Evolutionary conservation across 495 filamentous ascomycete species (phyloP), one percentile per base, ranked within the genome.

Genomic region (Hyaloscypha variabilis): DNA sequence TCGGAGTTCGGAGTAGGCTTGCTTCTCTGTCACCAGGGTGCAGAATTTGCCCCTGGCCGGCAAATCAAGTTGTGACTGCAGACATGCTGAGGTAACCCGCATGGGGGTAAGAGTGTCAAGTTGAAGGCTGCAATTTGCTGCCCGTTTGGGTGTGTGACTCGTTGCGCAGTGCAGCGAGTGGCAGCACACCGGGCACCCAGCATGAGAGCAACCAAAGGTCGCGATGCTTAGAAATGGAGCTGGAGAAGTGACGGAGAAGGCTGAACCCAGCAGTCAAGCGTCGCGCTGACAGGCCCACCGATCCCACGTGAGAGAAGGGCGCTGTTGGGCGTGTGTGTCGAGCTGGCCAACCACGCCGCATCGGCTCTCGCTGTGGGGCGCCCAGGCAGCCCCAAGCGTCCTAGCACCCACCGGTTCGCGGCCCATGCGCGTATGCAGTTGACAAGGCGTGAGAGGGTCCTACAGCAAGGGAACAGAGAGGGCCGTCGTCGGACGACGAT

Each of bases 201-300:
- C n/a, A n/a, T n/a, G 60, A 52, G 17, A n/a, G 34, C 54, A 46
- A 29, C 39, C 23, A 51, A 21, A 24, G 34, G 17, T 52, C 34
- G 26, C 49, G 34, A 1, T 49, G 34, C 25, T 23, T 21, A 19
- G 14, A 23, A 39, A 59, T 34, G 28, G 1, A 17, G 19, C 36
- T 19, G 42, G 31, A 19, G 36, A 21, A 30, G 13, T 55, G 30
- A 57, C 59, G 46, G 58, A 66, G 64, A 66, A 61, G 64, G 64
- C 64, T 66, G 64, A 62, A 53, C 49, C 24, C 11, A 34, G 23
- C 8, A 11, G 14, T 36, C 11, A 24, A 14, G 25, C 5, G 31
- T 25, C 23, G 23, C 25, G 25, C 51, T 30, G 23, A 34, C 46
- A 56, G 31, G 58, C 58, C 46, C 21, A 66, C 53, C 25, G 54